These are phyloP conservation scores for Russula virescens DNA, from an alignment of 768 basidiomycete species.

Conservation along the genomic window DNA sequence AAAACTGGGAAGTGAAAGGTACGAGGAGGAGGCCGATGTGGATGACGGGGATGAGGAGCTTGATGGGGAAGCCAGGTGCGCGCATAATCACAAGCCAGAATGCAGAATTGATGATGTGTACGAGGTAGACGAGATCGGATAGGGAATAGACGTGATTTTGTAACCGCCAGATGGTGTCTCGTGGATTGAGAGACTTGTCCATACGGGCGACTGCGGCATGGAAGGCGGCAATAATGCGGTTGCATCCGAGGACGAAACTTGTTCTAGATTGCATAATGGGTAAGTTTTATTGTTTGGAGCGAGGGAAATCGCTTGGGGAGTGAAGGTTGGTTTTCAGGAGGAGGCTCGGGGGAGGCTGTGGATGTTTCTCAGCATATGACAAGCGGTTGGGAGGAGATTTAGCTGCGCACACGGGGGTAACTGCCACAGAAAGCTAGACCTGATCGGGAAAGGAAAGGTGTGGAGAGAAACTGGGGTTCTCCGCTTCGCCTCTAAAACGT, in stretches of 20 bases:
- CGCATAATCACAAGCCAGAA: slow-evolving; percentile 76
- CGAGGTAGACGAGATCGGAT: slow-evolving; percentile 56
- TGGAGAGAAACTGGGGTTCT: neutral
- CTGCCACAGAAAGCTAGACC: neutral
- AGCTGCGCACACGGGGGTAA: neutral
- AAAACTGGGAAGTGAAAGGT: slow-evolving; percentile 87
- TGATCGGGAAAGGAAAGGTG: neutral
- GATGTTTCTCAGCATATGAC: neutral
- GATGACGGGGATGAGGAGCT: slow-evolving; percentile 69
- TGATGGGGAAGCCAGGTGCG: slow-evolving; percentile 60
- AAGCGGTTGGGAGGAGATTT: neutral
- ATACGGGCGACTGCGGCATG: slow-evolving; percentile 58
- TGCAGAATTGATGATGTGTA: slow-evolving; percentile 54
- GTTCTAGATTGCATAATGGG: slow-evolving; percentile 14
- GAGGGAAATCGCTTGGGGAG: neutral
- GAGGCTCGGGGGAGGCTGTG: neutral
- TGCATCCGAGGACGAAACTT: slow-evolving; percentile 4
- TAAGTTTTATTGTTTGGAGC: neutral
- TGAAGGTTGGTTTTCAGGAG: neutral
- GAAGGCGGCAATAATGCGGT: slow-evolving; percentile 40
- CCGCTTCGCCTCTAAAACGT: neutral
- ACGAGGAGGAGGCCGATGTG: slow-evolving; percentile 67
- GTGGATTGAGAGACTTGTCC: slow-evolving; percentile 72
- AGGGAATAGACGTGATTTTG: slow-evolving; percentile 49
- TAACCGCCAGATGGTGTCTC: slow-evolving; percentile 56